A percentile compares a stretch with the other conserved stretches of the same genome.
These are phyloP conservation scores for Linderniella brevidens DNA, from an alignment of 257 asterid species.

Conservation along the genomic window DNA sequence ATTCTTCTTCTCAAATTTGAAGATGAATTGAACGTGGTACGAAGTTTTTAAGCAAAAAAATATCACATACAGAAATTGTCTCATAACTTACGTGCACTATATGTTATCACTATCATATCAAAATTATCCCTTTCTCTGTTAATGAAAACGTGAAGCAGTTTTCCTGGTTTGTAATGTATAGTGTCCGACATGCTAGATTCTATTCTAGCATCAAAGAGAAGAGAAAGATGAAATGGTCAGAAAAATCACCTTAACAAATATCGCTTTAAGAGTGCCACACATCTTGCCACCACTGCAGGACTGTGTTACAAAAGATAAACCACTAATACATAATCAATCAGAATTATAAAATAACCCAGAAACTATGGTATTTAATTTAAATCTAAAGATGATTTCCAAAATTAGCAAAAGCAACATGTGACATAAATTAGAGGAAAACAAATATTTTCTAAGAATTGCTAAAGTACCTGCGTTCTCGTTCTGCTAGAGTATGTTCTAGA, in stretches of 20 bases:
- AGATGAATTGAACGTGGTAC: too few relatives aligned
- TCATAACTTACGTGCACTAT: too few relatives aligned
- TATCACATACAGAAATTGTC: too few relatives aligned
- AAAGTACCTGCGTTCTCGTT: constrained; percentile 86
- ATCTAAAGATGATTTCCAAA: background rate
- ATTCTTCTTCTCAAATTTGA: too few relatives aligned
- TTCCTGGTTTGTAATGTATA: constrained; percentile 3
- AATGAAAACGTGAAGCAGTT: background rate
- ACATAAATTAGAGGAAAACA: constrained; percentile 1
- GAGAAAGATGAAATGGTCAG: constrained; percentile 7
- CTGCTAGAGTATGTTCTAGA: constrained; percentile 94
- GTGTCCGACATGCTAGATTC: constrained; percentile 1
- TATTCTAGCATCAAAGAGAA: constrained; percentile 3
- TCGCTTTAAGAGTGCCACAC: constrained; percentile 86
- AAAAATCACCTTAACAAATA: constrained; percentile 66
- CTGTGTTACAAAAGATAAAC: constrained; percentile 29
- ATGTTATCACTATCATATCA: too few relatives aligned
- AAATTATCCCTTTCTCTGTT: too few relatives aligned
- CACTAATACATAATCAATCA: constrained; percentile 10
- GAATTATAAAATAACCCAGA: constrained; percentile 2
- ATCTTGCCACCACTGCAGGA: constrained; percentile 98
- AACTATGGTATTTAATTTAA: constrained; percentile 5
- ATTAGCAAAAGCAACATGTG: background rate
- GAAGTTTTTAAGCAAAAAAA: too few relatives aligned
- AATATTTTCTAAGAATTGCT: constrained; percentile 1